Evolutionary conservation across 768 basidiomycete species (phyloP).

Genomic region (Royoungia palumana): DNA sequence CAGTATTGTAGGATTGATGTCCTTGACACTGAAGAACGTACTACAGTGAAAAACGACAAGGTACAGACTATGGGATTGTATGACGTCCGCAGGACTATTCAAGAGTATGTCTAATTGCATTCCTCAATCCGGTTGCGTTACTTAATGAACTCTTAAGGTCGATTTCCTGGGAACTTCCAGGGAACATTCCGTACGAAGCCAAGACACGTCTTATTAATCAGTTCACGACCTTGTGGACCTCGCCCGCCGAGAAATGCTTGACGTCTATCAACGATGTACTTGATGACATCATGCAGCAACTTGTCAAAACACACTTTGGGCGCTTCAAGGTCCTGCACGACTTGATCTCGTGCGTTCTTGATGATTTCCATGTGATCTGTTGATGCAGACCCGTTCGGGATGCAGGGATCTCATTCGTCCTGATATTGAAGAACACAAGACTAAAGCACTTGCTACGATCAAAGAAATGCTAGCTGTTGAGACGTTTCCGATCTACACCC

Average conservation of each 20-base stretch:
- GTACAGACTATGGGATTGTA: constrained; percentile 26
- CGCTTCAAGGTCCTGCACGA: constrained; percentile 36
- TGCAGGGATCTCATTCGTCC: constrained; percentile 26
- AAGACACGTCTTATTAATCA: constrained; percentile 35
- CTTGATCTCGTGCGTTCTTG: constrained; percentile 33
- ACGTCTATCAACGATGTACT: constrained; percentile 31
- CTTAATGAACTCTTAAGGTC: constrained; percentile 28
- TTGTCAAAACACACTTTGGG: constrained; percentile 37
- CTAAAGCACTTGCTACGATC: constrained; percentile 24
- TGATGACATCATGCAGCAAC: constrained; percentile 25
- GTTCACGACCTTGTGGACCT: constrained; percentile 36
- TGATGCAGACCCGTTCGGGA: background rate
- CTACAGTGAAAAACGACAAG: background rate
- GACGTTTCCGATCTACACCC: constrained; percentile 37
- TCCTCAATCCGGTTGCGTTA: background rate
- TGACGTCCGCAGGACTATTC: constrained; percentile 35
- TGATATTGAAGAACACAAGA: constrained; percentile 30
- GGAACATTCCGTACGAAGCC: constrained; percentile 40
- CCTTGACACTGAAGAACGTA: constrained; percentile 7
- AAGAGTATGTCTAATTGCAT: constrained; percentile 26
- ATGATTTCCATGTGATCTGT: background rate
- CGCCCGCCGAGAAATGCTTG: constrained; percentile 36
- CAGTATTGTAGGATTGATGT: constrained; percentile 10
- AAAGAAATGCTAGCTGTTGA: constrained; percentile 39
- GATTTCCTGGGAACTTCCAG: constrained; percentile 42